phyloP scores from a whole-genome alignment of 2,329 filamentous ascomycete genomes.

The Emmonsiellopsis sp. region DNA sequence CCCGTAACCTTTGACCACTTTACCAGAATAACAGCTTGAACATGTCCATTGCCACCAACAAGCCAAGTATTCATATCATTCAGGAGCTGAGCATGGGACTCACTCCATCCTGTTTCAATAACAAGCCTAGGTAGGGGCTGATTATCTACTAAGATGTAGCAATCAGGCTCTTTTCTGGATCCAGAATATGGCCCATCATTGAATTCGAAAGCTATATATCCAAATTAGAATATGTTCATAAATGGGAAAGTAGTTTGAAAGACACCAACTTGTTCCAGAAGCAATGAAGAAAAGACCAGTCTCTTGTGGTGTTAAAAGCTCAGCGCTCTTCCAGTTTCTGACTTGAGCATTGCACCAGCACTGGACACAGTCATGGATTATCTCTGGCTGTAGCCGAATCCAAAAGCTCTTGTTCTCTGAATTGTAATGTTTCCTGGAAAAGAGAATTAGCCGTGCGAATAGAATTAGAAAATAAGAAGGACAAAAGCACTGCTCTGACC shows the following conservation, averaged over 20 bases:
- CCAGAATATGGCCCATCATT: too few relatives aligned
- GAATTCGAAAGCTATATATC: too few relatives aligned
- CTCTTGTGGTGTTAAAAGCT: not conserved
- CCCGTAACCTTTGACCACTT: not conserved
- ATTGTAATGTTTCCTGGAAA: constrained; percentile 6
- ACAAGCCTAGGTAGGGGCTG: not conserved
- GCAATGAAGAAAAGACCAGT: not conserved
- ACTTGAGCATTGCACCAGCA: not conserved
- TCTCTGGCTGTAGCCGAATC: not conserved
- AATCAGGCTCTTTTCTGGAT: constrained; percentile 12
- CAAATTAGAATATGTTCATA: too few relatives aligned
- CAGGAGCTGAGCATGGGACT: constrained; percentile 4
- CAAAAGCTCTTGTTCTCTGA: not conserved
- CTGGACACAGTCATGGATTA: not conserved
- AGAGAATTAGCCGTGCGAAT: not conserved
- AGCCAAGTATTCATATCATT: constrained; percentile 10
- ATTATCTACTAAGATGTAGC: constrained; percentile 3
- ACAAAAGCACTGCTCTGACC: not conserved
- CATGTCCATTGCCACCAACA: constrained; percentile 4
- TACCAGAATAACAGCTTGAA: not conserved
- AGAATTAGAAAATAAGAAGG: not conserved
- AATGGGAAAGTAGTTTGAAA: too few relatives aligned
- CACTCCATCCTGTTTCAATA: constrained; percentile 2
- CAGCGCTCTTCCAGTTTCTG: not conserved
- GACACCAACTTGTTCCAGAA: not conserved